Conservation (phyloP, 2,329 filamentous ascomycete genomes). For the Trichoderma koningiopsis region DNA sequence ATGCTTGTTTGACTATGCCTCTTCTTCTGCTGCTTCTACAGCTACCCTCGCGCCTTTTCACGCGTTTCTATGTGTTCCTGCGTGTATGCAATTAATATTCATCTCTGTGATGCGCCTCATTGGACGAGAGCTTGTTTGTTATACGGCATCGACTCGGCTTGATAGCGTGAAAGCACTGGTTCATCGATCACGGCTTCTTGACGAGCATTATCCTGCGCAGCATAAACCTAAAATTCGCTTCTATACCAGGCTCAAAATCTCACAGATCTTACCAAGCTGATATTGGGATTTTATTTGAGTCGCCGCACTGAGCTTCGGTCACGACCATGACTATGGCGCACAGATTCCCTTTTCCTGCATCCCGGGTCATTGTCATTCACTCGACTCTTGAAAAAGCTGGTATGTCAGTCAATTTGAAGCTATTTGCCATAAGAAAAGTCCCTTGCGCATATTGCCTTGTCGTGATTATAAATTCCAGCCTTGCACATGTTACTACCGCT, state of each 20-base stretch:
- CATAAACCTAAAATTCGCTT: no score
- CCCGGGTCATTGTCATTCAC: not conserved
- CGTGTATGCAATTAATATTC: not conserved
- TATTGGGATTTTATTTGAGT: not conserved
- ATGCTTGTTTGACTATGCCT: not conserved
- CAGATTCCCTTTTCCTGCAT: not conserved
- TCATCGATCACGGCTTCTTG: not conserved
- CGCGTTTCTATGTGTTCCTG: not conserved
- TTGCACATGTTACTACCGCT: not conserved
- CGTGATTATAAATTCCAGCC: no score
- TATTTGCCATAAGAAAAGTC: not conserved
- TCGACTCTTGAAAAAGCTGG: not conserved
- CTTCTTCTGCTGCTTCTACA: not conserved
- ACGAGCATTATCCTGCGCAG: not conserved
- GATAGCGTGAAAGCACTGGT: not conserved
- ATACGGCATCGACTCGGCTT: not conserved
- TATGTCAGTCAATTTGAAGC: not conserved
- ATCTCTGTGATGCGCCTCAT: not conserved
- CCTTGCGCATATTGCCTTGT: not conserved
- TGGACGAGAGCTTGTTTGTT: not conserved
- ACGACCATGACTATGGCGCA: not conserved
- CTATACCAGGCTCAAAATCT: not conserved
- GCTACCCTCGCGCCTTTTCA: not conserved
- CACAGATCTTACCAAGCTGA: no score
- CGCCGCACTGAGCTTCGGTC: not conserved